Evolutionary conservation across 2,329 filamentous ascomycete genomes (phyloP), one percentile per base, ranked within the genome.

Genomic region (Cercospora sp.): DNA sequence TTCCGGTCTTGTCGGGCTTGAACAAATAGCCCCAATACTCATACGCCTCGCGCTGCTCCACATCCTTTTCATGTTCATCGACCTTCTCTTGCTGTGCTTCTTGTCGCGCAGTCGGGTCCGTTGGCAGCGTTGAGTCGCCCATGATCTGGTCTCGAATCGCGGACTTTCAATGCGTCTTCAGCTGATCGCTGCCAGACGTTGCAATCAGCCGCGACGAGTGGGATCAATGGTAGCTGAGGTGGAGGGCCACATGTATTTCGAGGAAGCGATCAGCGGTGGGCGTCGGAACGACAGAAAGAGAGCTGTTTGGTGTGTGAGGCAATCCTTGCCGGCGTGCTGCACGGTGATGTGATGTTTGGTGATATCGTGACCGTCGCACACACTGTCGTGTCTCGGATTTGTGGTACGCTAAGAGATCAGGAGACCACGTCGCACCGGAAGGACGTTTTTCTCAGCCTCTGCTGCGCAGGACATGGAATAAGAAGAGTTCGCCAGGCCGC

Each of bases 11-110:
- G 78, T 85, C 82, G n/a, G 77, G 73, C 73, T 83, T 81, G 76
- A 85, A 82, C 42, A 85, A 75, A 69, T 84, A 84, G 12, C 82
- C 83, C 83, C 83, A 85, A 71, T 84, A 84, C 69, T 84, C 78
- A 63, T 78, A 78, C 5, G 83, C 83, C 75, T 85, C 83, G 65
- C 74, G 73, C 55, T 78, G 68, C 42, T 77, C 77, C 1, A 74
- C 73, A 6, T 69, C 70, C 30, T 70, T 65, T 68, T 75, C 76
- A 48, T 76, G 73, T 9, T 70, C 58, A n/a, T 72, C 70, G 3
- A 64, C 60, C 5, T 66, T 57, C 36, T 69, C 60, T 23, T 66
- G 36, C 23, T 64, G 63, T 51, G 65, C 68, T 26, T 67, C 65
- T 26, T 51, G n/a, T 33, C 55, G 59, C 31, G 64, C 58, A 13